Evolutionary conservation across 2,329 filamentous ascomycete genomes (phyloP).

Genomic region (Botrytis fragariae): DNA sequence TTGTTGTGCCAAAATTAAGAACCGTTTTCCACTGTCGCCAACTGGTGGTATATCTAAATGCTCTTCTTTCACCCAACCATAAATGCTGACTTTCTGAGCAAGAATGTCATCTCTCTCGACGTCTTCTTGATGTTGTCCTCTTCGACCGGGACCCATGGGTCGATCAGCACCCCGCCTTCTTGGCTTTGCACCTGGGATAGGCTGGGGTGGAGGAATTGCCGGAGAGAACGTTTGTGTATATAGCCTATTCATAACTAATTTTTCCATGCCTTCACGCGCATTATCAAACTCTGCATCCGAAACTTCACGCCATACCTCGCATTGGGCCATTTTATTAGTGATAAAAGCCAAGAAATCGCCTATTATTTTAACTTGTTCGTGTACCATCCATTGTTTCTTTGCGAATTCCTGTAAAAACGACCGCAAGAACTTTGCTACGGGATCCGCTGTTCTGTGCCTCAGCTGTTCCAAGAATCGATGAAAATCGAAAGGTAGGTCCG

Average conservation of each 20-base stretch:
- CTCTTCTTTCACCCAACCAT: conserved; percentile 89
- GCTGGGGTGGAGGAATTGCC: conserved; percentile 78
- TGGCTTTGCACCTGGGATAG: conserved; percentile 65
- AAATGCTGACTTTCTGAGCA: conserved; percentile 94
- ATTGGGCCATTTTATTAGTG: conserved; percentile 95
- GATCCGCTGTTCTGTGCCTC: conserved; percentile 94
- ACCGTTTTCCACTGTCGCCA: conserved; percentile 81
- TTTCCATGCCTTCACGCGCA: conserved; percentile 97
- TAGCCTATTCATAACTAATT: conserved; percentile 96
- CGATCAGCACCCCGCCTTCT: conserved; percentile 67
- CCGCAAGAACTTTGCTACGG: conserved; percentile 90
- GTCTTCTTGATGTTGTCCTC: conserved; percentile 96
- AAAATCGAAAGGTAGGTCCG: conserved; percentile 89
- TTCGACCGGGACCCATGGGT: conserved; percentile 73
- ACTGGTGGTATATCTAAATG: conserved; percentile 89
- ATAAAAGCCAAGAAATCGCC: conserved; percentile 96
- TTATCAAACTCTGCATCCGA: conserved; percentile 98
- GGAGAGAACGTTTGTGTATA: conserved; percentile 97
- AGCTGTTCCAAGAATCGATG: conserved; percentile 95
- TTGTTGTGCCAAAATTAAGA: conserved; percentile 85
- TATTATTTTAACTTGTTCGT: conserved; percentile 99
- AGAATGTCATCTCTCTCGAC: conserved; percentile 95
- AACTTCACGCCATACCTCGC: conserved; percentile 93
- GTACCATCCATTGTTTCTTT: conserved; percentile 99
- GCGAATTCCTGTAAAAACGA: conserved; percentile 94